Evolutionary conservation across 1,284 basidiomycete genomes (phyloP), one percentile per base, ranked within the genome.

Genomic region (Ceratobasidium sp.): DNA sequence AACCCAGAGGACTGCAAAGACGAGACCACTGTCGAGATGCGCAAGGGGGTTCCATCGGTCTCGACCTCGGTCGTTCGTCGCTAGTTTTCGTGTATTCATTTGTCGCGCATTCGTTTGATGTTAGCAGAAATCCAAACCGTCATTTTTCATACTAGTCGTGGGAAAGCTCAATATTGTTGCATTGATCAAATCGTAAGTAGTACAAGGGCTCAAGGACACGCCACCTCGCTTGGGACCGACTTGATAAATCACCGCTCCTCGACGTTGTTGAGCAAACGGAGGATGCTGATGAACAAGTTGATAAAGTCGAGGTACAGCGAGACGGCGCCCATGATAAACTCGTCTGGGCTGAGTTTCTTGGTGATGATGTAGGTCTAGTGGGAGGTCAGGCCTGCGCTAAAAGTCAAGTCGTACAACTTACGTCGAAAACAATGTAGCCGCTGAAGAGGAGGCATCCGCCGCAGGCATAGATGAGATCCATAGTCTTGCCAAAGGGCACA

Each of bases 261-360:
- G 35, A 82, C 77, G 73, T 90, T 85, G 79, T 86, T 90, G 77
- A 95, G 80, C 71, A 93, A 83, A 75, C 91, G 89, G 59, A 93
- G 85, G 76, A 95, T 91, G 79, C 86, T 91, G 77, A 95, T 82
- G 50, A 47, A 55, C 54, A 16, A 86, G 87, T 76, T 80, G 72
- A 77, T 75, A 67, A 76, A 91, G 90, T 95, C 93, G 73, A 95
- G 90, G 81, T 95, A 97, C 46, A 97, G 88, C 76, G 89, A 91
- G 80, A 97, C 90, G 55, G 91, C 86, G 59, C 90, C 94, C 83
- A 95, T 84, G 75, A 96, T 94, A 82, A 88, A 96, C 79, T 96
- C 95, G 76, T 96, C 94, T 0, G 93, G 92, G 14, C 91, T 92
- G 43, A 96, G 83, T 71, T 88, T 87, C 75, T 87, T 88, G 81